Evolutionary conservation across 495 filamentous ascomycete genomes (phyloP).

Genomic region (Penicillium waksmanii): DNA sequence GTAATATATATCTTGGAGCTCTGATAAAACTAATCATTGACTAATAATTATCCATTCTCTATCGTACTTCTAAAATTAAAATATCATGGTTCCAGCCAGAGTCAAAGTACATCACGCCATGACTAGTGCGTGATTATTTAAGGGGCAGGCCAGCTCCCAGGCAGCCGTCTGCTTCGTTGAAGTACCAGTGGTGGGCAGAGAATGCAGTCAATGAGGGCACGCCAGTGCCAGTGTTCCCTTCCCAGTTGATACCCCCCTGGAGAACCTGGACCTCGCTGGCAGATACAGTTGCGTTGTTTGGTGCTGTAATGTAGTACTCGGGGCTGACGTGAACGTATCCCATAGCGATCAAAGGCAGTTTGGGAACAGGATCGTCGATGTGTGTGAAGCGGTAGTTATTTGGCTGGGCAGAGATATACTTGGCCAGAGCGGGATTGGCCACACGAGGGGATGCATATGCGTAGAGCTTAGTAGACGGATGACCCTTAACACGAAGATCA

Average conservation of each 20-base stretch:
- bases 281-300: slow-evolving; percentile 37
- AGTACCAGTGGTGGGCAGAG: slow-evolving; percentile 52
- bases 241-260: slow-evolving; percentile 36
- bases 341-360: slow-evolving; percentile 57
- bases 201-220: slow-evolving; percentile 20
- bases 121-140: neutral
- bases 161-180: slow-evolving; percentile 37
- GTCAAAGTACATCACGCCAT: too few species aligned
- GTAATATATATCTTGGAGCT: too few species aligned
- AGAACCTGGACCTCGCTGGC: slow-evolving; percentile 38
- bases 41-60: too few species aligned
- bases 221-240: slow-evolving; percentile 48
- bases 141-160: slow-evolving; percentile 27
- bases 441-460: slow-evolving; percentile 69
- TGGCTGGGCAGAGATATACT: slow-evolving; percentile 56
- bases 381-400: slow-evolving; percentile 68
- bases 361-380: slow-evolving; percentile 63
- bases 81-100: too few species aligned
- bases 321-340: slow-evolving; percentile 65
- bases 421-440: slow-evolving; percentile 56
- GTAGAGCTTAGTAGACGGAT: slow-evolving; percentile 49
- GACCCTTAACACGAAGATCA: slow-evolving; percentile 53
- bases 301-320: slow-evolving; percentile 60
- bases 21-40: too few species aligned
- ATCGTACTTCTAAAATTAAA: too few species aligned